Conservation (phyloP, 768 basidiomycete genomes). For the Mycena chlorophos region DNA sequence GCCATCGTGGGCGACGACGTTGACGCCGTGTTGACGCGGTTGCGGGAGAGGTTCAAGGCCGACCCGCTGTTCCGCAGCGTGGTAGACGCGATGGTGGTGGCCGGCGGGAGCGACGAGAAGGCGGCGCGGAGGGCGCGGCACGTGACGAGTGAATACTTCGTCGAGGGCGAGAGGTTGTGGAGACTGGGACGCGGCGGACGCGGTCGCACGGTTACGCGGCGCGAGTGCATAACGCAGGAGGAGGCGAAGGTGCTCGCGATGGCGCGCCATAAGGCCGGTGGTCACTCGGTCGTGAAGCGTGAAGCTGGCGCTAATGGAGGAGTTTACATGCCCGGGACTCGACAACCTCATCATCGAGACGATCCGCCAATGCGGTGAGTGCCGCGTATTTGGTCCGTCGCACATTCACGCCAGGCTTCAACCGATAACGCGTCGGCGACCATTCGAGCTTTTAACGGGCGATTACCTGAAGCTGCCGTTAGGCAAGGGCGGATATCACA, state of each 20-base stretch:
- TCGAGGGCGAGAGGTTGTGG: slow-evolving; percentile 16
- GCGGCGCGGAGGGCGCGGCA: not conserved
- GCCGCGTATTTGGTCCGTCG: slow-evolving; percentile 14
- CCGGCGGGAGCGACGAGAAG: slow-evolving; percentile 7
- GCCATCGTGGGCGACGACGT: not conserved
- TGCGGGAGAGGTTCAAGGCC: slow-evolving; percentile 10
- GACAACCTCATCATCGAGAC: slow-evolving; percentile 22
- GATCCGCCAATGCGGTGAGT: slow-evolving; percentile 25
- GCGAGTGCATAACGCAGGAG: slow-evolving; percentile 6
- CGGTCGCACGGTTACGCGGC: not conserved
- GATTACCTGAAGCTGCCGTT: slow-evolving; percentile 29
- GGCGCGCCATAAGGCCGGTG: slow-evolving; percentile 9
- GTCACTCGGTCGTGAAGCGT: slow-evolving; percentile 25
- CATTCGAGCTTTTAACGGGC: slow-evolving; percentile 17
- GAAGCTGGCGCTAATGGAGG: slow-evolving; percentile 19
- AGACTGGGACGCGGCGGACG: not conserved
- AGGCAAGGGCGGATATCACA: slow-evolving; percentile 25
- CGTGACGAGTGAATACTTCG: slow-evolving; percentile 1
- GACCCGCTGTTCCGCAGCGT: slow-evolving; percentile 4
- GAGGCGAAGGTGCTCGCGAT: slow-evolving; percentile 5
- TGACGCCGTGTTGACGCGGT: not conserved
- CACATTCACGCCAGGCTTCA: slow-evolving; percentile 2
- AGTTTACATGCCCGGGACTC: slow-evolving; percentile 15
- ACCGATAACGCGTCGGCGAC: slow-evolving; percentile 10
- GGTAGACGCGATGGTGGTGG: not conserved